Evolutionary conservation across 352 stramenopile species (phyloP), one percentile per base, ranked within the genome.

Genomic region (Phytophthora citrophthora): DNA sequence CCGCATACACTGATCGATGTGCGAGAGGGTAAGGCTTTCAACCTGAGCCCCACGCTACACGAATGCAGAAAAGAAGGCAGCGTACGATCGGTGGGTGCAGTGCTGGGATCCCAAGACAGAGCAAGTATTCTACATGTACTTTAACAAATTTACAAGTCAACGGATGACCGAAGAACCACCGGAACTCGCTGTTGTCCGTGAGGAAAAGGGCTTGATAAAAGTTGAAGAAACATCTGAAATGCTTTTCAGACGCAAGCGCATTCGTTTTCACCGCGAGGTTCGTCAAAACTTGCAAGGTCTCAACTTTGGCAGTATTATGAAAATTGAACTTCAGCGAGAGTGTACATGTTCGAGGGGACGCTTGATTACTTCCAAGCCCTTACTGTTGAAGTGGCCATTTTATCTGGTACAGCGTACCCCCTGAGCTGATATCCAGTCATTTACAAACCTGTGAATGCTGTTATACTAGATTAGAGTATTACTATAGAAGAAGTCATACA

Each of bases 101-200:
- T 97, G 88, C 72, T 97, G 89, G 89, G 89, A 97, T 34, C 77
- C 77, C 36, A 90, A 88, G 60, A 77, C 85, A 8, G 86, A 96
- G 59, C 74, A 92, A 54, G 81, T 95, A 0, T 97, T 97, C 62
- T n/a, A n/a, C n/a, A n/a, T n/a, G n/a, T 97, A 88, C 69, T 97
- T 95, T 71, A 94, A 97, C 70, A 89, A 89, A 64, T 91, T 86
- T 26, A 93, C 84, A 4, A 87, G 80, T 32, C 82, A 91, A 56
- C 83, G 77, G 12, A 81, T 89, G 31, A 87, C 68, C 0, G 70
- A 86, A 4, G 82, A 92, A 41, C 81, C 82, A 15, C 61, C 38
- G 6, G 86, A 94, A 23, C 27, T 94, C 1, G 53, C 51, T 0
- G 68, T 73, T 5, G 75, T 76, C 2, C 61, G 83, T 8, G 64